Conservation (phyloP, 257 asterid genomes). For the Primulina huaijiensis region DNA sequence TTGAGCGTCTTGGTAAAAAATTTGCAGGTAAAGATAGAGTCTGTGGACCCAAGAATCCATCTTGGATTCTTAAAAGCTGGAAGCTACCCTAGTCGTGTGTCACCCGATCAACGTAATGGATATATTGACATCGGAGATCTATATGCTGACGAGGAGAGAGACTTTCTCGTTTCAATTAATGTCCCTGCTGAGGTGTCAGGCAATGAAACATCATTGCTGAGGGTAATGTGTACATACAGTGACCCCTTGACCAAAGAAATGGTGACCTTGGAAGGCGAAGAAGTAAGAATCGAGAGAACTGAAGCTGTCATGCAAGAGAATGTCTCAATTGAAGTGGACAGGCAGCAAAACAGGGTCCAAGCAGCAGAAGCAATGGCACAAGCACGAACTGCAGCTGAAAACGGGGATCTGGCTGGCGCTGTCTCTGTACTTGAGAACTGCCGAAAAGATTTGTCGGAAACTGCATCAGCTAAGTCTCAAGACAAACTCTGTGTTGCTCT, state of each 20-base stretch:
- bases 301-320: conserved; percentile 34
- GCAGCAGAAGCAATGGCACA: conserved; percentile 91
- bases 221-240: conserved; percentile 53
- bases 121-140: conserved; percentile 76
- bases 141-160: conserved; percentile 95
- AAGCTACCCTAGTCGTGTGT: conserved; percentile 56
- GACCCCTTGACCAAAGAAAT: conserved; percentile 70
- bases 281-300: conserved; percentile 58
- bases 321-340: conserved; percentile 78
- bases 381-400: conserved; percentile 75
- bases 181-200: conserved; percentile 56
- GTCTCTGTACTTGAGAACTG: conserved; percentile 62
- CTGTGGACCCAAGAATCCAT: conserved; percentile 48
- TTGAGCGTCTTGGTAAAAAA: conserved; percentile 89
- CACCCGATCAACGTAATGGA: conserved; percentile 53
- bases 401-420: conserved; percentile 66
- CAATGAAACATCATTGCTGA: conserved; percentile 53
- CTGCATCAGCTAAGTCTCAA: conserved; percentile 55
- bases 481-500: conserved; percentile 71
- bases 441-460: conserved; percentile 50
- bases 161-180: conserved; percentile 64
- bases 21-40: conserved; percentile 51
- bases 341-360: conserved; percentile 70
- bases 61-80: conserved; percentile 69
- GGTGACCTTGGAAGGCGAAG: conserved; percentile 46